phyloP scores from a whole-genome alignment of 371 early-diverging fungal species.

The Mucor ambiguus region DNA sequence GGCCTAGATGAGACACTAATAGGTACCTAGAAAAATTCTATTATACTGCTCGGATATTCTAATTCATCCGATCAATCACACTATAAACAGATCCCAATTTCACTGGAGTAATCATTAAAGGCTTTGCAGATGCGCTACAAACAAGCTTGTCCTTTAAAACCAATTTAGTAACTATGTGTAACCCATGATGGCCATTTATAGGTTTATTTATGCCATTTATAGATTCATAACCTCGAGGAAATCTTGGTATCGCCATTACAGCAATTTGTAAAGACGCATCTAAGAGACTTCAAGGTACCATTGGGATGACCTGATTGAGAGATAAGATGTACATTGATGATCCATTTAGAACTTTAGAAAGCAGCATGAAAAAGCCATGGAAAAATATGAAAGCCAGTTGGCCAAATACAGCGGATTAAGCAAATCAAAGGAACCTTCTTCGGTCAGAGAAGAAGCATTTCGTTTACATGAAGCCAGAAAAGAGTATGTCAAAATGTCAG shows the following conservation, averaged over 20 bases:
- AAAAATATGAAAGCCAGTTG: constrained; percentile 63
- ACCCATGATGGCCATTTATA: not conserved
- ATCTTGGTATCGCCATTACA: constrained; percentile 55
- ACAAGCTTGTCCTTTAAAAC: constrained; percentile 51
- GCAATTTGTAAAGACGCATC: constrained; percentile 58
- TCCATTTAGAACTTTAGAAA: constrained; percentile 37
- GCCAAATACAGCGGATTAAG: constrained; percentile 53
- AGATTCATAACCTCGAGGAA: constrained; percentile 56
- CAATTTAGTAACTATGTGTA: constrained; percentile 44
- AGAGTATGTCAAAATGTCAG: constrained; percentile 54
- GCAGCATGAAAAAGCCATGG: constrained; percentile 52
- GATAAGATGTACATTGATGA: not conserved
- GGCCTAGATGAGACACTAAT: constrained; percentile 37
- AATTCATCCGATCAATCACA: constrained; percentile 4
- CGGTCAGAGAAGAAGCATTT: constrained; percentile 66
- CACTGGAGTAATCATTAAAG: constrained; percentile 34
- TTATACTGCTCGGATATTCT: constrained; percentile 3
- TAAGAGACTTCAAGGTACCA: constrained; percentile 59
- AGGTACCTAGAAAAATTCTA: constrained; percentile 17
- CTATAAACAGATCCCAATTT: constrained; percentile 30
- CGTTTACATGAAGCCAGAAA: constrained; percentile 63
- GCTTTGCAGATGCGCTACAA: constrained; percentile 49
- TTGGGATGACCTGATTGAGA: too few species aligned
- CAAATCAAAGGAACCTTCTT: constrained; percentile 62
- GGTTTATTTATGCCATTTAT: constrained; percentile 21